These are phyloP conservation scores for Pluteus cervinus DNA, from an alignment of 768 basidiomycete species.

Conservation along the genomic window DNA sequence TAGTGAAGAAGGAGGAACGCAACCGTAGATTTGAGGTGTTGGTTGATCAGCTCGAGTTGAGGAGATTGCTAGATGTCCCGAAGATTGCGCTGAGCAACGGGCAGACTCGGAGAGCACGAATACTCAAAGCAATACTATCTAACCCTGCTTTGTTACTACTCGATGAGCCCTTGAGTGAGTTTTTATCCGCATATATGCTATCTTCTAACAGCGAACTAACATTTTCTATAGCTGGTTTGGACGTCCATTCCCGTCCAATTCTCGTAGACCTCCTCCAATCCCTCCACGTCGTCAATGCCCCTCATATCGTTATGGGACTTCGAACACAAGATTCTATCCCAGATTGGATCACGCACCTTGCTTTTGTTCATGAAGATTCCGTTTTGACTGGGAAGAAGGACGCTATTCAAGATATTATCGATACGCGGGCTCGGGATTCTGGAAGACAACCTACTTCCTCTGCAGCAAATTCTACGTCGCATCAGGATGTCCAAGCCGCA, in stretches of 20 bases:
- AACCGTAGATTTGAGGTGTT: slow-evolving; percentile 42
- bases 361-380: slow-evolving; percentile 40
- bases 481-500: too few species aligned
- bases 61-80: slow-evolving; percentile 71
- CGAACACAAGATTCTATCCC: slow-evolving; percentile 70
- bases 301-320: slow-evolving; percentile 56
- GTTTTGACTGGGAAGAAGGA: slow-evolving; percentile 48
- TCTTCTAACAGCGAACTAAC: background rate
- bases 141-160: slow-evolving; percentile 73
- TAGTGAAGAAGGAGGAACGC: slow-evolving; percentile 19
- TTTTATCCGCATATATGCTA: background rate
- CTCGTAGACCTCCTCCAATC: slow-evolving; percentile 50
- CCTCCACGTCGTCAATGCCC: slow-evolving; percentile 41
- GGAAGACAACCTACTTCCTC: too few species aligned
- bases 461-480: background rate
- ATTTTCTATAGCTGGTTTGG: slow-evolving; percentile 63
- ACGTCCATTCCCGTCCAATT: slow-evolving; percentile 49
- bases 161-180: slow-evolving; percentile 88
- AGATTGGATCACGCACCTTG: slow-evolving; percentile 67
- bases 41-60: slow-evolving; percentile 51
- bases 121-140: slow-evolving; percentile 67
- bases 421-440: background rate
- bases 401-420: slow-evolving; percentile 26
- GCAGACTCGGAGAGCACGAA: slow-evolving; percentile 82
- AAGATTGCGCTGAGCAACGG: slow-evolving; percentile 85